Evolutionary conservation across 1,284 basidiomycete species (phyloP), one percentile per base, ranked within the genome.

Genomic region (Anthracocystis walkeri): DNA sequence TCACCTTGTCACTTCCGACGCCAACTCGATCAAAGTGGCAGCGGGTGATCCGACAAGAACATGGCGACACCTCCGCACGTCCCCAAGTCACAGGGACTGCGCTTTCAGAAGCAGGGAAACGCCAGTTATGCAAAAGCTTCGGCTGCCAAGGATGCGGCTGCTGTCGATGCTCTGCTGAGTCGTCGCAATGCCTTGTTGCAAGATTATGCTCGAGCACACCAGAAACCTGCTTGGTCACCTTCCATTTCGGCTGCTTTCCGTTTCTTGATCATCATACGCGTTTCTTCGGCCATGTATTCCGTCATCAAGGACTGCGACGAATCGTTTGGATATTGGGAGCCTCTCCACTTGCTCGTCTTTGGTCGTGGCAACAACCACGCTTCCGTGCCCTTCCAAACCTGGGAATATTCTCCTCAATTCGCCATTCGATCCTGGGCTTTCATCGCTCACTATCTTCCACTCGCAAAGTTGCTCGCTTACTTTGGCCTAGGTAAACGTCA

Each of bases 251-350:
- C 92, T 12, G 94, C 94, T 8, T 87, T 97, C 71, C 90, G 95
- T 51, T 89, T 96, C 48, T 86, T 98, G 45, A 87, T 97, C 52
- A 89, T 98, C 44, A 85, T 95, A 20, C 90, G 96, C 27, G 89
- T 95, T 48, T 91, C 67, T n/a, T 67, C 90, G 3, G 96, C 95
- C 4, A 96, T 97, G 93, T 98, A 95, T 84, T 90, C 92, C n/a
- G 93, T 94, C 78, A 93, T 97, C 68, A 90, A 92, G 75, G 97
- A 99, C 85, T 99, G 97, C 79, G 97, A 99, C 82, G 97, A 99
- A 55, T 53, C 75, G 12, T 99, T 92, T 89, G 99, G 99, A 86
- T 99, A 97, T 86, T 99, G 93, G 93, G 97, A 99, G 84, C 96
- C 97, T 23, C 87, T 99, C 35, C 96, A 98, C 86, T 94, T 81